Evolutionary conservation across 306 rosid genomes (phyloP), one percentile per base, ranked within the genome.

Genomic region (Lotus japonicus): DNA sequence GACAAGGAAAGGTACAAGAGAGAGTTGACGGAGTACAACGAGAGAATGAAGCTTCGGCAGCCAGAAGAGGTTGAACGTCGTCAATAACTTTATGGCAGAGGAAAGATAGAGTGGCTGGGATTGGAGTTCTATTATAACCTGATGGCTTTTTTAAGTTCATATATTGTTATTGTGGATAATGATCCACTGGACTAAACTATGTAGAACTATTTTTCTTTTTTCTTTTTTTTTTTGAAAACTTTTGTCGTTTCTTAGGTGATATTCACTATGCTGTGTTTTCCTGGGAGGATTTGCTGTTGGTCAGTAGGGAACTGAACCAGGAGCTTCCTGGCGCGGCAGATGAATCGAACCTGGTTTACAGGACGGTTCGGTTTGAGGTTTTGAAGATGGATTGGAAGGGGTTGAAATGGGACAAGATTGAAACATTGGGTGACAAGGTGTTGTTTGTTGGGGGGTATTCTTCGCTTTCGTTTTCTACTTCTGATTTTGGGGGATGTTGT

Each of bases 391-490:
- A 75, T 74, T 82, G 84, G 88, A 31, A 28, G 7, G 66, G 44
- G 17, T 36, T 49, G 18, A 53, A 39, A 42, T 90, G 91, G 95
- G 64, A 71, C 9, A 79, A 53, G 59, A 63, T 85, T 12, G 76
- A 68, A 35, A 77, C 46, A 38, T 79, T 90, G 83, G 89, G 85
- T 0, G 87, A 80, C n/a, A 79, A 63, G 58, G 77, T 71, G 50
- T 52, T 90, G 81, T 90, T 90, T 49, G 6, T 90, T 0, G 90
- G 97, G 9, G 83, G 72, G 13, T 88, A 84, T 62, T 84, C 90
- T 9, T 84, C 95, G 2, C 21, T 88, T 18, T 81, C 84, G 4
- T 51, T 87, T 10, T 58, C 66, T 17, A 89, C 95, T 1, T 57
- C 74, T 16, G 88, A 85, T 71, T 81, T 78, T 73, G 72, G 55